A percentile compares a stretch with the other conserved stretches of the same genome.
Evolutionary conservation across 176 grass and related monocot species (phyloP).

Genomic region (Pontederia crassipes): DNA sequence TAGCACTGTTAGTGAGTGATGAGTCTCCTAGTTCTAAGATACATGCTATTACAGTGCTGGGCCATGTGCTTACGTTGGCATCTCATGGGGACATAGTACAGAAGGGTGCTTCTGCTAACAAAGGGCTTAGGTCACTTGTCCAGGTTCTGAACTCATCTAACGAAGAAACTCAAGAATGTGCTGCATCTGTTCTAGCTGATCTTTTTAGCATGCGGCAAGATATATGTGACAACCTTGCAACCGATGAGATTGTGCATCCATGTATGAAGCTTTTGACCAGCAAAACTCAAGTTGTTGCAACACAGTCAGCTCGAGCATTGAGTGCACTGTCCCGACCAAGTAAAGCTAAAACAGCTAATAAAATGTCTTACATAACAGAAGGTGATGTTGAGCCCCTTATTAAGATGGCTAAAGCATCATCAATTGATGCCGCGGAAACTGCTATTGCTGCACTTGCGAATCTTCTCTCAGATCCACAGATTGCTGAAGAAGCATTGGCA

Average conservation of each 20-base stretch:
- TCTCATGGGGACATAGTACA: conserved; percentile 58
- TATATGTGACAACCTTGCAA: conserved; percentile 82
- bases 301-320: conserved; percentile 87
- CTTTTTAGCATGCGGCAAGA: conserved; percentile 70
- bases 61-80: conserved; percentile 81
- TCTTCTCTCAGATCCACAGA: conserved; percentile 62
- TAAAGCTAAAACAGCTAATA: conserved; percentile 58
- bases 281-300: conserved; percentile 64
- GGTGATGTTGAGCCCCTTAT: conserved; percentile 73
- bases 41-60: conserved; percentile 79
- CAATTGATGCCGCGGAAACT: conserved; percentile 76
- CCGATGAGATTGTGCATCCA: conserved; percentile 83
- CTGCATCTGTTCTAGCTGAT: conserved; percentile 85
- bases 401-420: conserved; percentile 78
- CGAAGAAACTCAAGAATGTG: conserved; percentile 72
- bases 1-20: conserved; percentile 67
- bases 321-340: conserved; percentile 62
- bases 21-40: conserved; percentile 61
- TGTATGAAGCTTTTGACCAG: conserved; percentile 96
- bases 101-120: conserved; percentile 73
- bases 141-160: conserved; percentile 71
- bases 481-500: conserved; percentile 68
- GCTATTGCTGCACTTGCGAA: conserved; percentile 81
- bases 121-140: conserved; percentile 74
- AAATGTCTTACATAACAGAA: conserved; percentile 62